A percentile compares a stretch with the other conserved stretches of the same genome.
These are phyloP conservation scores for Lactarius indigo DNA, from an alignment of 768 basidiomycete species.

Conservation along the genomic window DNA sequence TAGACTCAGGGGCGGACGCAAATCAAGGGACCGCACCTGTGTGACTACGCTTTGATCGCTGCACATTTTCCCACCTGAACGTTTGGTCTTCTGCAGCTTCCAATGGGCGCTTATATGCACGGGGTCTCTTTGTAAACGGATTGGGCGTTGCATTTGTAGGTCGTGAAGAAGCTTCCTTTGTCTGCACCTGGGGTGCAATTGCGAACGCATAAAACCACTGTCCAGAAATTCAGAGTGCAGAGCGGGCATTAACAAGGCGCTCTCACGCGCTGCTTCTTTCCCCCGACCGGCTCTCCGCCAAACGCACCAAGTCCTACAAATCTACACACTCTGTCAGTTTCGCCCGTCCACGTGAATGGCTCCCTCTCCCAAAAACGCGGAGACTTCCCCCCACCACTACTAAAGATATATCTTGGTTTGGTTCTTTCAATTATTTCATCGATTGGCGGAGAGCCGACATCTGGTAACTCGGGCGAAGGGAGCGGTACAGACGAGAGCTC, in stretches of 20 bases:
- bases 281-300: conserved; percentile 53
- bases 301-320: conserved; percentile 90
- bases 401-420: conserved; percentile 88
- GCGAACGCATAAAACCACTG: conserved; percentile 99
- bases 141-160: conserved; percentile 69
- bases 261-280: conserved; percentile 80
- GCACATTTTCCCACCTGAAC: conserved; percentile 60
- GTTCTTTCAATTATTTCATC: conserved; percentile 61
- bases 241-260: conserved; percentile 29
- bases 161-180: conserved; percentile 36
- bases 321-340: conserved; percentile 61
- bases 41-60: conserved; percentile 55
- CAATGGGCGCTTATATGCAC: conserved; percentile 50
- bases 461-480: conserved; percentile 41
- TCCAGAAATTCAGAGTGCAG: conserved; percentile 11
- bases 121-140: conserved; percentile 52
- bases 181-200: conserved; percentile 54
- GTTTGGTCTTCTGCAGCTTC: conserved; percentile 51
- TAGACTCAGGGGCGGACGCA: not conserved
- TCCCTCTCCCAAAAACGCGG: conserved; percentile 94
- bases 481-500: conserved; percentile 53
- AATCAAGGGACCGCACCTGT: conserved; percentile 41
- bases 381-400: conserved; percentile 57
- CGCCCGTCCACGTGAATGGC: conserved; percentile 82
- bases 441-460: conserved; percentile 51